Evolutionary conservation across 805 yeast species (phyloP).

Genomic region (Hanseniaspora meyeri): DNA sequence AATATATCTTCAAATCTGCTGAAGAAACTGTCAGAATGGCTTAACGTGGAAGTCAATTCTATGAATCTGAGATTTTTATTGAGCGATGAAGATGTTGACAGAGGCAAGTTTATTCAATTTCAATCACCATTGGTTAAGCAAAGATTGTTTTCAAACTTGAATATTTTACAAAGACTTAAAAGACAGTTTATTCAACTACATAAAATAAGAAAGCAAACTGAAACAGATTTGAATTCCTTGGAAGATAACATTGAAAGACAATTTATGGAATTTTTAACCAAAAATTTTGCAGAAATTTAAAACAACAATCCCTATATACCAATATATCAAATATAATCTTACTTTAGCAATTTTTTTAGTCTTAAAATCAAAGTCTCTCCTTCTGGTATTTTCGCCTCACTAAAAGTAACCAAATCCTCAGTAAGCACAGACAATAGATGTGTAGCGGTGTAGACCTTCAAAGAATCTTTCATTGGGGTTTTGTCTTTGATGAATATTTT

Average conservation of each 20-base stretch:
- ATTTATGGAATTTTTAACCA: slow-evolving; percentile 9
- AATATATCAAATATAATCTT: not conserved
- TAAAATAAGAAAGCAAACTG: slow-evolving; percentile 57
- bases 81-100: slow-evolving; percentile 33
- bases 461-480: not conserved
- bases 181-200: slow-evolving; percentile 75
- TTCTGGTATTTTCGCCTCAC: not conserved
- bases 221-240: slow-evolving; percentile 38
- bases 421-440: not conserved
- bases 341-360: not conserved
- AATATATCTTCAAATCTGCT: slow-evolving; percentile 10
- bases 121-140: slow-evolving; percentile 35
- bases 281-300: slow-evolving; percentile 8
- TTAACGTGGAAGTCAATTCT: slow-evolving; percentile 19
- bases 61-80: slow-evolving; percentile 8
- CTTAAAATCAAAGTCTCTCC: not conserved
- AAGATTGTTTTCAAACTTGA: slow-evolving; percentile 35
- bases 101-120: slow-evolving; percentile 28
- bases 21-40: slow-evolving; percentile 54
- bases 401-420: slow-evolving; percentile 2
- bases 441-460: not conserved
- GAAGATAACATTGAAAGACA: slow-evolving; percentile 11
- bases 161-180: slow-evolving; percentile 65
- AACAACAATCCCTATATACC: not conserved
- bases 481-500: not conserved